A percentile compares a stretch with the other conserved stretches of the same genome.
Conservation (phyloP, 495 filamentous ascomycete genomes). For the Mytilinidion resinicola region DNA sequence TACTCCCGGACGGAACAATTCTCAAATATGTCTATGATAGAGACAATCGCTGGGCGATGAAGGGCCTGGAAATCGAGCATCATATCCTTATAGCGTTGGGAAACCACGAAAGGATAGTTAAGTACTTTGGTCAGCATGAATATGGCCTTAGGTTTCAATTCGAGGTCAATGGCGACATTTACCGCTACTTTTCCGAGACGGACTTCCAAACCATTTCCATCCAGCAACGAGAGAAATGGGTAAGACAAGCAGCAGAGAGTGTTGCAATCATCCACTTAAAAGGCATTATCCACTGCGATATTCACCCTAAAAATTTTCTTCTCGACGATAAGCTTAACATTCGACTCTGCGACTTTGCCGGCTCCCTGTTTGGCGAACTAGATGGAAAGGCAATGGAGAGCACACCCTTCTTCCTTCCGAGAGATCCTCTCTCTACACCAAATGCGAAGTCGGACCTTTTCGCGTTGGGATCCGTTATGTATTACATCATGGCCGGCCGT, state of each 20-base stretch:
- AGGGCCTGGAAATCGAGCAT: constrained; percentile 10
- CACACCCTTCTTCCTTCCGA: constrained; percentile 9
- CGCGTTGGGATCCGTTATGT: constrained; percentile 11
- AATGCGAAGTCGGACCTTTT: constrained; percentile 7
- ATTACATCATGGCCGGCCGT: constrained; percentile 8
- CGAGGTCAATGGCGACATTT: constrained; percentile 5
- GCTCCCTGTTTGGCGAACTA: constrained; percentile 18
- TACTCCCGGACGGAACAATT: constrained; percentile 6
- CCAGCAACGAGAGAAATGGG: not conserved
- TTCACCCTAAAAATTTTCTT: no score
- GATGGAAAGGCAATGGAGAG: constrained; percentile 6
- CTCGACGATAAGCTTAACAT: constrained; percentile 16
- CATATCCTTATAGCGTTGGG: constrained; percentile 6
- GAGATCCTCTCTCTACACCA: not conserved
- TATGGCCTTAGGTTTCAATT: constrained; percentile 3
- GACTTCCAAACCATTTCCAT: not conserved
- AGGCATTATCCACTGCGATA: no score
- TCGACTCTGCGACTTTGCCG: constrained; percentile 26
- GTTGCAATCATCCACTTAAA: no score
- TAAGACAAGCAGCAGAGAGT: no score
- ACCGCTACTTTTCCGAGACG: constrained; percentile 1
- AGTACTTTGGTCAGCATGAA: constrained; percentile 6
- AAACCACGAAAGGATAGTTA: constrained; percentile 2
- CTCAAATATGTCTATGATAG: constrained; percentile 11
- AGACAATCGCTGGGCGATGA: constrained; percentile 4